Evolutionary conservation across 163 green algal genomes (phyloP).

Genomic region (Smithsoniella earleae): DNA sequence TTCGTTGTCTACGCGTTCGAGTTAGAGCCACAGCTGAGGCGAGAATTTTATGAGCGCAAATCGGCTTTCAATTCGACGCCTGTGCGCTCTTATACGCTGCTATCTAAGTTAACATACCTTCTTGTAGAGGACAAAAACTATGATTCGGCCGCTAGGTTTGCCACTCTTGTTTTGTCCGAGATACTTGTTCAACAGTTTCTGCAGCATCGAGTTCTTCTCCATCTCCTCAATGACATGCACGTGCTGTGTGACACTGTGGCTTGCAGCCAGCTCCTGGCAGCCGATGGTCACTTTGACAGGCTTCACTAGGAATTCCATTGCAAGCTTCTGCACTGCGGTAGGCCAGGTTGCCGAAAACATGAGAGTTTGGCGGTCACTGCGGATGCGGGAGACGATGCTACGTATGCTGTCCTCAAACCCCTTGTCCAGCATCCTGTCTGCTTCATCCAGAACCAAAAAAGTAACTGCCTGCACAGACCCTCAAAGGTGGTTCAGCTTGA

Average conservation of each 20-base stretch:
- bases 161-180: constrained; percentile 52
- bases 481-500: too few relatives aligned
- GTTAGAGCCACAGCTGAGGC: too few relatives aligned
- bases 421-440: constrained; percentile 94
- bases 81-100: too few relatives aligned
- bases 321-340: constrained; percentile 72
- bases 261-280: constrained; percentile 74
- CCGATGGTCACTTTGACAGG: constrained; percentile 75
- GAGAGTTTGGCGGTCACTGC: constrained; percentile 80
- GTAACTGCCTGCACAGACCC: constrained; percentile 49
- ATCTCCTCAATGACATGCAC: constrained; percentile 65
- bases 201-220: constrained; percentile 56
- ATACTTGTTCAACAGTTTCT: constrained; percentile 70
- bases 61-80: too few relatives aligned
- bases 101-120: too few relatives aligned
- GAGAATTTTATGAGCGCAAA: too few relatives aligned
- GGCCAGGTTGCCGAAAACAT: constrained; percentile 97
- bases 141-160: constrained; percentile 55
- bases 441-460: constrained; percentile 90
- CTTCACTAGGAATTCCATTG: constrained; percentile 68
- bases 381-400: constrained; percentile 50
- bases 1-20: too few relatives aligned
- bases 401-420: constrained; percentile 86
- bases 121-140: constrained; percentile 90
- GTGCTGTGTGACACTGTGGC: constrained; percentile 74